Evolutionary conservation across 192 early-diverging fungal species (phyloP).

Genomic region (Backusella luteola): DNA sequence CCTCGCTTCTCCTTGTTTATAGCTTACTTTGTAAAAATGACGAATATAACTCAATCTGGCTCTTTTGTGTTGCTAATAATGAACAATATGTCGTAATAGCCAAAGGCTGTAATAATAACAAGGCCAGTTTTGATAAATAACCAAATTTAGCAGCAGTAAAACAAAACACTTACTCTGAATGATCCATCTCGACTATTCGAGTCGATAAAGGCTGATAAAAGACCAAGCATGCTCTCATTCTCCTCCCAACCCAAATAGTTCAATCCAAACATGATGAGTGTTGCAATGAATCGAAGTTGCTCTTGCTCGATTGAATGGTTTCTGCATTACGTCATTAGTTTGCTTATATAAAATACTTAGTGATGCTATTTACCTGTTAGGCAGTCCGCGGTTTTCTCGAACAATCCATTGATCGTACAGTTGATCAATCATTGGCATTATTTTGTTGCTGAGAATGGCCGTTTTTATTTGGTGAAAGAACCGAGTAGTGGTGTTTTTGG

Average conservation of each 20-base stretch:
- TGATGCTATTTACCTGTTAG: not conserved
- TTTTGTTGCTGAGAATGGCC: not conserved
- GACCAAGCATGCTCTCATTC: not conserved
- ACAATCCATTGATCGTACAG: not conserved
- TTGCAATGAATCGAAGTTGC: not conserved
- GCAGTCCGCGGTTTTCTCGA: no score
- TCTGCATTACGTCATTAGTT: not conserved
- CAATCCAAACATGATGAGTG: not conserved
- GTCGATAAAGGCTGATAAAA: not conserved
- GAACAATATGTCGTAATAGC: not conserved
- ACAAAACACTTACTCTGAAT: not conserved
- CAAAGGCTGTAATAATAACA: not conserved
- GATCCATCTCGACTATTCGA: not conserved
- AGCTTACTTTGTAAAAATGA: not conserved
- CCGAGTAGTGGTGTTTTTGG: not conserved
- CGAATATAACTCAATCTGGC: not conserved
- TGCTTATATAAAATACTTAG: no score
- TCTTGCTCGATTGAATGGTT: not conserved
- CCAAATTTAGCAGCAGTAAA: no score
- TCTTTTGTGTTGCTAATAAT: not conserved
- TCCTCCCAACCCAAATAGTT: not conserved
- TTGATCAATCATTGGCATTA: not conserved
- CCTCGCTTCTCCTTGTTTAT: no score
- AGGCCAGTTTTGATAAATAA: not conserved
- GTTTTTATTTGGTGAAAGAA: conserved; percentile 3